These are phyloP conservation scores for Diaporthe helianthi DNA, from an alignment of 2,329 filamentous ascomycete genomes.

Conservation along the genomic window DNA sequence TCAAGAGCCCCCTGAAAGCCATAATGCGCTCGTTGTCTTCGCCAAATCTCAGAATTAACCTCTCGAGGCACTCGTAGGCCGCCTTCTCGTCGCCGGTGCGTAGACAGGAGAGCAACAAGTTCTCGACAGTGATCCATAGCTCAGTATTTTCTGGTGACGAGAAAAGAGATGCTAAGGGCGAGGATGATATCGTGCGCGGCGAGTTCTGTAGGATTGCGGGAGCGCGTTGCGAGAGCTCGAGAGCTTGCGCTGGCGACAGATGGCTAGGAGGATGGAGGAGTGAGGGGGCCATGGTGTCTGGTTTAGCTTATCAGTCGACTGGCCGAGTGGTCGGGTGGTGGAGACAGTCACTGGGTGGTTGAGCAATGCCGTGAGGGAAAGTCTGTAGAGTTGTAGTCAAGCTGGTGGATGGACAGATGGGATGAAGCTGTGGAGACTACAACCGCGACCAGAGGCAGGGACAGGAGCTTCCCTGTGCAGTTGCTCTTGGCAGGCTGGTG, in stretches of 20 bases:
- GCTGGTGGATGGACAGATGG: neutral
- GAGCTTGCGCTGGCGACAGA: conserved; percentile 61
- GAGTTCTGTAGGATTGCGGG: conserved; percentile 62
- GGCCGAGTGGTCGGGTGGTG: neutral
- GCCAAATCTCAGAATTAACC: conserved; percentile 82
- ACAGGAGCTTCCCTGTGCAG: neutral
- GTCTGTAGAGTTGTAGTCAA: neutral
- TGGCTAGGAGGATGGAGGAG: conserved; percentile 64
- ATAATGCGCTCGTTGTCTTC: conserved; percentile 84
- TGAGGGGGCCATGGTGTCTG: conserved; percentile 54
- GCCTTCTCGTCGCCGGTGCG: conserved; percentile 82
- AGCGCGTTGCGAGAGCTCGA: conserved; percentile 67
- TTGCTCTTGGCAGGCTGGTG: no score
- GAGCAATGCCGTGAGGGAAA: neutral
- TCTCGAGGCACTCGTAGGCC: conserved; percentile 77
- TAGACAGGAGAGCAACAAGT: conserved; percentile 83
- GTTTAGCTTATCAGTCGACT: neutral
- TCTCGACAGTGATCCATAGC: conserved; percentile 86
- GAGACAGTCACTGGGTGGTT: neutral
- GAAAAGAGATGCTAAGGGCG: conserved; percentile 60
- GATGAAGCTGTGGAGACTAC: conserved; percentile 15
- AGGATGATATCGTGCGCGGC: conserved; percentile 61
- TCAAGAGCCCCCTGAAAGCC: conserved; percentile 81
- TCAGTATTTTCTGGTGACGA: conserved; percentile 74
- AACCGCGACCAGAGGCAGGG: neutral